These are phyloP conservation scores for Leccinum arenicola DNA, from an alignment of 768 basidiomycete genomes.

Conservation along the genomic window DNA sequence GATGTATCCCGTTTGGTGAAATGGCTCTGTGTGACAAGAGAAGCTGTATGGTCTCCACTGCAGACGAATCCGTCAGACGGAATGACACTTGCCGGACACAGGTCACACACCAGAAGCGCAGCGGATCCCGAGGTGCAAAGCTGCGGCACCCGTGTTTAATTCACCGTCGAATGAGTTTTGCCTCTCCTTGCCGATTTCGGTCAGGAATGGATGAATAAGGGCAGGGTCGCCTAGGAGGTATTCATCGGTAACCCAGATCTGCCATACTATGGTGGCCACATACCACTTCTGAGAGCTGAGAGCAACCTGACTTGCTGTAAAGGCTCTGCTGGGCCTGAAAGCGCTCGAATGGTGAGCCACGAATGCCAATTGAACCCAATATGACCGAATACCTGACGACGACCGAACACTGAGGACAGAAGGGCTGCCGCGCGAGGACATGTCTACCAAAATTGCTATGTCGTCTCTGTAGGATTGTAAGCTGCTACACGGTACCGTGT, in stretches of 20 bases:
- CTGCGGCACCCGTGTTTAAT: constrained; percentile 68
- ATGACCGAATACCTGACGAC: constrained; percentile 9
- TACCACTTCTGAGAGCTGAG: constrained; percentile 60
- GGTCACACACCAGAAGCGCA: constrained; percentile 63
- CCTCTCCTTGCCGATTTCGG: constrained; percentile 68
- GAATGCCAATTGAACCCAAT: neutral
- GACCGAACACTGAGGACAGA: constrained; percentile 21
- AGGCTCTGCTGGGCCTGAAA: constrained; percentile 36
- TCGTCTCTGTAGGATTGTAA: neutral
- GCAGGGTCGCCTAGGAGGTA: constrained; percentile 62
- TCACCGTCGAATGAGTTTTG: constrained; percentile 47
- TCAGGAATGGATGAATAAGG: constrained; percentile 76
- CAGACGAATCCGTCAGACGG: constrained; percentile 2
- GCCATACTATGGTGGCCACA: constrained; percentile 14
- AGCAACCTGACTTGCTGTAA: constrained; percentile 65
- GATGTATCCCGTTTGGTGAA: constrained; percentile 75
- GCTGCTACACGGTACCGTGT: neutral
- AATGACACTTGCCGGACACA: neutral
- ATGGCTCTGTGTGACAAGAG: constrained; percentile 73
- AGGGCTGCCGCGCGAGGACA: constrained; percentile 17
- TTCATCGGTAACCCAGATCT: neutral
- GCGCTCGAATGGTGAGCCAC: constrained; percentile 5
- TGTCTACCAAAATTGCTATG: constrained; percentile 1
- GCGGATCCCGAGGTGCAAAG: constrained; percentile 78
- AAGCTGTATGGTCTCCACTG: constrained; percentile 65